Evolutionary conservation across 495 filamentous ascomycete genomes (phyloP), one percentile per base, ranked within the genome.

Genomic region (Aspergillus nidulans): DNA sequence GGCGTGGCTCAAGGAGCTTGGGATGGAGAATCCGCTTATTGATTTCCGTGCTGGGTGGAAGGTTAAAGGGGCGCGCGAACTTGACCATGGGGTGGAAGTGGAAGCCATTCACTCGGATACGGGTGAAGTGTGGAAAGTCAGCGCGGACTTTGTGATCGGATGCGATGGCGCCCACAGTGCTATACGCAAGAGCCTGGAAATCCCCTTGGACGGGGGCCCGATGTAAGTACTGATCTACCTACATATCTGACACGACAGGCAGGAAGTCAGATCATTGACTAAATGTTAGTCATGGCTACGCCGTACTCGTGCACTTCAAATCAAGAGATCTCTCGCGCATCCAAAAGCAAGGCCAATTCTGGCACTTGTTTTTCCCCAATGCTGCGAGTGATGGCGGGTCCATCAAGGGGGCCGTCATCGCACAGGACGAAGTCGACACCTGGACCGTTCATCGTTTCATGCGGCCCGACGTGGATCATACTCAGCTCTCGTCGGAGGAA

Each of bases 341-440:
- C 10, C 63, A 46, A 7, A n/a, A 20, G 2, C 55, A 62, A 16
- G 67, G 65, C 6, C 58, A 62, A 52, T 63, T 68, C 51, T 66
- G 65, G 65, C 65, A 69, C 40, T 56, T 67, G 5, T 69, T 67
- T 42, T 47, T 58, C 24, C 2, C 47, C 2, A 49, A 23, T 15
- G 44, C 48, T 7, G 48, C 25, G 1, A 28, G 26, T 28, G 26
- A 28, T 28, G 26, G 26, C 26, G 26, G 26, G 9, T 28, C 26
- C 26, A 28, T 28, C 26, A 28, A 28, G 26, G 26, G 26, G 4
- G 36, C 55, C 7, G 49, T 66, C 32, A 63, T 69, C 10, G 49
- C 41, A 10, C 69, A 72, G 44, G 61, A 69, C 34, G 64, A 67
- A 20, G 40, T 55, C 3, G 63, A 69, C 43, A 69, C 63, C 0